Percentiles rank a stretch among this genome's conserved stretches.
These are phyloP conservation scores for Delphinella strobiligena DNA, from an alignment of 2,329 filamentous ascomycete genomes.

Conservation along the genomic window DNA sequence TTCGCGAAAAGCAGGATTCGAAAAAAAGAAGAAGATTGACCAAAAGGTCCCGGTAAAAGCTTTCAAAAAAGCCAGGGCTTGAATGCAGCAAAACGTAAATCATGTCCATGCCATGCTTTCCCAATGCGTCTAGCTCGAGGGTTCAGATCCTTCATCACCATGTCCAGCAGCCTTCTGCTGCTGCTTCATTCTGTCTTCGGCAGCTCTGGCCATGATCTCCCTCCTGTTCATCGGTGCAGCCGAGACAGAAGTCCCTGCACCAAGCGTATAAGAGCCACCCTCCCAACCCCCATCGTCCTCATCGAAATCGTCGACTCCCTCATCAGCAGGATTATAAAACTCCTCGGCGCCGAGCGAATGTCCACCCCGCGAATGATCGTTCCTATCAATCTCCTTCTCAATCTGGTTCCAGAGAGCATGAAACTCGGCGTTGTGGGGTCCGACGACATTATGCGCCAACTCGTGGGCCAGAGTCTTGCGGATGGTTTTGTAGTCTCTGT, in stretches of 20 bases:
- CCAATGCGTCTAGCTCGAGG: too few species aligned
- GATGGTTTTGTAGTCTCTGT: conserved; percentile 84
- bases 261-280: conserved; percentile 61
- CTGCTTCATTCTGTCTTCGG: conserved; percentile 53
- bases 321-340: conserved; percentile 42
- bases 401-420: conserved; percentile 83
- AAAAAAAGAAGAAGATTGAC: too few species aligned
- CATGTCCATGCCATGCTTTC: too few species aligned
- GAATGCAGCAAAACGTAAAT: too few species aligned
- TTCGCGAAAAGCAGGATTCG: too few species aligned
- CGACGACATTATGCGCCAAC: conserved; percentile 80
- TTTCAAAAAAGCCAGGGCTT: too few species aligned
- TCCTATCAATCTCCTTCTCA: conserved; percentile 70
- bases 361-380: conserved; percentile 67
- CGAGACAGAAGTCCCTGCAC: conserved; percentile 13
- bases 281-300: conserved; percentile 49
- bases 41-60: too few species aligned
- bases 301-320: conserved; percentile 19
- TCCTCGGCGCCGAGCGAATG: conserved; percentile 46
- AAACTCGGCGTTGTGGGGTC: conserved; percentile 74
- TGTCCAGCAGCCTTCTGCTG: conserved; percentile 19
- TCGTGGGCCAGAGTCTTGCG: conserved; percentile 90
- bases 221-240: conserved; percentile 50
- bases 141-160: too few species aligned
- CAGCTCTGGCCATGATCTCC: conserved; percentile 63